phyloP scores from a whole-genome alignment of 495 filamentous ascomycete genomes.

The Astrothelium subdiscretum region DNA sequence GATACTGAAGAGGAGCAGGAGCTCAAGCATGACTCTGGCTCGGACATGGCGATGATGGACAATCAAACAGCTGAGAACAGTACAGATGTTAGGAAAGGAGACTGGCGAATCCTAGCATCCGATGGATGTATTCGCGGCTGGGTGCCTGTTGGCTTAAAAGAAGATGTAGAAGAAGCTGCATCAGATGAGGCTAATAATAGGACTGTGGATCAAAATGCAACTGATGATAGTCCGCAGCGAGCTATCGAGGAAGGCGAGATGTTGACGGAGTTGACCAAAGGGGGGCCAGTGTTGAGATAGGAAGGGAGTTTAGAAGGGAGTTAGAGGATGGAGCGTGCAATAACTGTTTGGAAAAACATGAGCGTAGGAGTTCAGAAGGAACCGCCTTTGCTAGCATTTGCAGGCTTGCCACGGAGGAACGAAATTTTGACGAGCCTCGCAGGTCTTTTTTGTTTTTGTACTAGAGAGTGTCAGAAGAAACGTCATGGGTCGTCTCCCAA shows the following conservation, averaged over 20 bases:
- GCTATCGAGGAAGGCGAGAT: neutral
- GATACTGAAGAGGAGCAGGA: conserved; percentile 24
- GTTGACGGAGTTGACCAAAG: neutral
- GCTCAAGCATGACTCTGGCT: neutral
- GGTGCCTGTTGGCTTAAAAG: neutral
- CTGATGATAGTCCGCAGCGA: neutral
- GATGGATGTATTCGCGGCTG: neutral
- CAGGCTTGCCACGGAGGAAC: no score
- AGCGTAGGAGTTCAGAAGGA: neutral
- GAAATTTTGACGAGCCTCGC: no score
- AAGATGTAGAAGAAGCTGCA: neutral
- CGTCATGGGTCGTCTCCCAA: no score
- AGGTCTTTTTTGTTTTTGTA: no score
- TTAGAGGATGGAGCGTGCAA: neutral
- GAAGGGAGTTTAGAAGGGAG: neutral
- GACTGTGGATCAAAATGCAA: neutral
- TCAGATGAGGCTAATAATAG: neutral
- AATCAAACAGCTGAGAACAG: neutral
- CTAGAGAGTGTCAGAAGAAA: neutral
- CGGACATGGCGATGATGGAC: neutral
- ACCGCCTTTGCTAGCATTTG: neutral
- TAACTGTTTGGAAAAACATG: neutral
- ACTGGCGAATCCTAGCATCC: neutral
- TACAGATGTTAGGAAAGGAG: neutral
- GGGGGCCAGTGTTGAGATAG: neutral